These are phyloP conservation scores for Dactylorhiza incarnata DNA, from an alignment of 106 monocot genomes.

Conservation along the genomic window DNA sequence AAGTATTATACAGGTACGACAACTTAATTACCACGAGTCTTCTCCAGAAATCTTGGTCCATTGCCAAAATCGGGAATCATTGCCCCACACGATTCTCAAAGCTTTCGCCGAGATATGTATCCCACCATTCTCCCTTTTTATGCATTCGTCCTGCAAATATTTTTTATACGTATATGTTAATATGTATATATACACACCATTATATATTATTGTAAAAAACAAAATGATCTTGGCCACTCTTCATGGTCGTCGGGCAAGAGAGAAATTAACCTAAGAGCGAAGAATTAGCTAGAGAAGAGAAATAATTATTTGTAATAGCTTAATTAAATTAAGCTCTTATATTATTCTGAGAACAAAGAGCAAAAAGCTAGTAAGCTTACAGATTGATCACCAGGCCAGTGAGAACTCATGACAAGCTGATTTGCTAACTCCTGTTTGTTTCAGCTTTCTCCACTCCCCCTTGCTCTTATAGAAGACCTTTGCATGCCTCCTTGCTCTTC, in stretches of 20 bases:
- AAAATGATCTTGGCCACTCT: too few species aligned
- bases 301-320: too few species aligned
- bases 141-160: not conserved
- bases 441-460: too few species aligned
- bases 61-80: conserved; percentile 10
- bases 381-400: not conserved
- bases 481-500: too few species aligned
- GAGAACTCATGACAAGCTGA: not conserved
- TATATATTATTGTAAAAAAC: too few species aligned
- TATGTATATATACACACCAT: not conserved
- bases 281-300: too few species aligned
- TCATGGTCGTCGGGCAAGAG: too few species aligned
- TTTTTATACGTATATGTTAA: not conserved
- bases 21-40: not conserved
- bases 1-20: too few species aligned
- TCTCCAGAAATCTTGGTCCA: conserved; percentile 4
- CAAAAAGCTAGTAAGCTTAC: not conserved
- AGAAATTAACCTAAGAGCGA: too few species aligned
- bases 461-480: too few species aligned
- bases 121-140: not conserved
- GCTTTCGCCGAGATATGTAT: conserved; percentile 17
- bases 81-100: conserved; percentile 15
- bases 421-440: not conserved
- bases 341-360: too few species aligned
- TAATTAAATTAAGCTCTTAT: too few species aligned